These are phyloP conservation scores for Russula compacta DNA, from an alignment of 768 basidiomycete genomes.

Conservation along the genomic window DNA sequence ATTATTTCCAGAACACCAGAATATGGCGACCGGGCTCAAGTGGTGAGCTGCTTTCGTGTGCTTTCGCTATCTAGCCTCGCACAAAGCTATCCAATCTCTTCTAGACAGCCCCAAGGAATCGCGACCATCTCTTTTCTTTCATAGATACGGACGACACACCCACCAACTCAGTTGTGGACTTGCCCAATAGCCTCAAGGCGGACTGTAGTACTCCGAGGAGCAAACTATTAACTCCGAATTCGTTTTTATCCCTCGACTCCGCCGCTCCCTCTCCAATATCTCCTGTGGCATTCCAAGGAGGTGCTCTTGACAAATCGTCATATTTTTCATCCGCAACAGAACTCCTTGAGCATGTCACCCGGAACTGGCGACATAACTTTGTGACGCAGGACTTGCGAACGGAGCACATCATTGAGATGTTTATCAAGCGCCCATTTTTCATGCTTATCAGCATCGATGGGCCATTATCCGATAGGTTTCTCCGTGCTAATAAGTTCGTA, in stretches of 20 bases:
- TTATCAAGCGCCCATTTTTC: constrained; percentile 84
- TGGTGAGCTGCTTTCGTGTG: background rate
- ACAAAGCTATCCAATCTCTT: background rate
- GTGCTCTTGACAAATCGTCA: constrained; percentile 16
- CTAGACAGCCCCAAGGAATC: background rate
- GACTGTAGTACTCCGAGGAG: background rate
- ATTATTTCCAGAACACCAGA: background rate
- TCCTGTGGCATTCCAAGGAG: background rate
- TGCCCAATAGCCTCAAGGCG: background rate
- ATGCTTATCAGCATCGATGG: constrained; percentile 79
- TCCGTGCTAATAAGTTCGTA: constrained; percentile 42
- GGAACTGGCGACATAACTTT: constrained; percentile 69
- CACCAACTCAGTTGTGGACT: background rate
- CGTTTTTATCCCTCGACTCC: constrained; percentile 14
- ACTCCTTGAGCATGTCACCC: constrained; percentile 69
- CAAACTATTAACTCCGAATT: constrained; percentile 5
- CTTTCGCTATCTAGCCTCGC: background rate
- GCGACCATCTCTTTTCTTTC: constrained; percentile 1
- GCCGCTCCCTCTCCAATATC: constrained; percentile 9
- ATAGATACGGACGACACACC: background rate
- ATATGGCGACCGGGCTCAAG: background rate
- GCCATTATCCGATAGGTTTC: constrained; percentile 61
- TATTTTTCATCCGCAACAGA: constrained; percentile 40
- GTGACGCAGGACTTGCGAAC: constrained; percentile 70
- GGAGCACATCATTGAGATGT: constrained; percentile 49